Percentiles rank a stretch among this genome's conserved stretches.
Conservation (phyloP, 106 monocot genomes). For the Cymbidium sinense region DNA sequence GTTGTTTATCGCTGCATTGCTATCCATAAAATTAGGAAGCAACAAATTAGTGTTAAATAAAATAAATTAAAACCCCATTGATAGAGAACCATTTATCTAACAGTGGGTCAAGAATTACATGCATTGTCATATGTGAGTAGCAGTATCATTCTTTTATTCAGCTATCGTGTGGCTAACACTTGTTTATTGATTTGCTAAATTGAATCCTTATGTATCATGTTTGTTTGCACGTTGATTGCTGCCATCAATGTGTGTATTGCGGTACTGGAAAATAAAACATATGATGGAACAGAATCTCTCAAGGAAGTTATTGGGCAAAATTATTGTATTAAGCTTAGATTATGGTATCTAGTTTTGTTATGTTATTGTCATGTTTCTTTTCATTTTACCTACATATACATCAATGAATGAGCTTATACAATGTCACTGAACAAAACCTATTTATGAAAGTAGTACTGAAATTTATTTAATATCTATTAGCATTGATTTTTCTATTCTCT, state of each 20-base stretch:
- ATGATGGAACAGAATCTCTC: not conserved
- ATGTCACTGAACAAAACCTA: not conserved
- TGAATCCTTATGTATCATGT: not conserved
- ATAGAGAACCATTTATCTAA: too few species aligned
- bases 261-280: not conserved
- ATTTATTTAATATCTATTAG: not conserved
- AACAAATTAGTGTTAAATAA: too few species aligned
- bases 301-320: not conserved
- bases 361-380: not conserved
- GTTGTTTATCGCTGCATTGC: too few species aligned
- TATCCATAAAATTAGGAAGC: too few species aligned
- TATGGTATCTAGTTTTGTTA: not conserved
- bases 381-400: not conserved
- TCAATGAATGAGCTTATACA: not conserved
- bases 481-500: not conserved
- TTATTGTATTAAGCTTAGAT: not conserved
- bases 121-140: not conserved
- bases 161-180: not conserved
- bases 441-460: too few species aligned
- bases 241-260: not conserved
- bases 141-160: not conserved
- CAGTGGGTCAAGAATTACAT: too few species aligned
- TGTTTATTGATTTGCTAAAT: not conserved
- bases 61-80: too few species aligned
- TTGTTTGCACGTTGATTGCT: not conserved